Conservation (phyloP, 2,329 filamentous ascomycete species). For the Ustulina deusta region DNA sequence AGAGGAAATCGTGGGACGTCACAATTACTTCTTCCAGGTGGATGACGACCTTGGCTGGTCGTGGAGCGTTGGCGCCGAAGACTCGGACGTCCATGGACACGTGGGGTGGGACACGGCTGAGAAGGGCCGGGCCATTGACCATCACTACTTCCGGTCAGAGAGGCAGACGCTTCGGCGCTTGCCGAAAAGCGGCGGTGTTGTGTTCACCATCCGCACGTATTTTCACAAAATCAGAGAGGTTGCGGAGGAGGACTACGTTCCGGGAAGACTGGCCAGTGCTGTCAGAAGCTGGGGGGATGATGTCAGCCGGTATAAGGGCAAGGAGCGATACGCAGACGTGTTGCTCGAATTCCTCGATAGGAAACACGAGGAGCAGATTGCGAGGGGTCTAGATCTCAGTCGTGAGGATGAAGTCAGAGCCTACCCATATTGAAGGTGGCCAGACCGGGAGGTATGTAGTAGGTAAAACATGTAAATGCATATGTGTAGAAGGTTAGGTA, state of each 20-base stretch:
- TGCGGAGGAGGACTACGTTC: slow-evolving; percentile 78
- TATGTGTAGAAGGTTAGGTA: neutral
- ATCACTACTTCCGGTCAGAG: slow-evolving; percentile 84
- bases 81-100: slow-evolving; percentile 58
- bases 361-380: slow-evolving; percentile 79
- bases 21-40: slow-evolving; percentile 91
- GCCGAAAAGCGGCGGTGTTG: slow-evolving; percentile 67
- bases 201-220: slow-evolving; percentile 85
- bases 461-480: neutral
- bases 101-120: slow-evolving; percentile 81
- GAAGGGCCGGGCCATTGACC: slow-evolving; percentile 76
- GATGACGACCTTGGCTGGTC: slow-evolving; percentile 84
- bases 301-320: slow-evolving; percentile 82
- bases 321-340: slow-evolving; percentile 77
- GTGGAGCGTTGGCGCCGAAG: slow-evolving; percentile 79
- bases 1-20: slow-evolving; percentile 72
- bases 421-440: slow-evolving; percentile 45
- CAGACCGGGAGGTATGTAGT: neutral
- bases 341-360: slow-evolving; percentile 80
- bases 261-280: slow-evolving; percentile 80
- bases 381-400: slow-evolving; percentile 70
- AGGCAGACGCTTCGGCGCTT: slow-evolving; percentile 75
- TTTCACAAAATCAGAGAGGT: slow-evolving; percentile 79
- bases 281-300: slow-evolving; percentile 85
- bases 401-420: slow-evolving; percentile 49